Base-by-base conservation (phyloP, 257 asterid genomes). In the Nicotiana sylvestris region DNA sequence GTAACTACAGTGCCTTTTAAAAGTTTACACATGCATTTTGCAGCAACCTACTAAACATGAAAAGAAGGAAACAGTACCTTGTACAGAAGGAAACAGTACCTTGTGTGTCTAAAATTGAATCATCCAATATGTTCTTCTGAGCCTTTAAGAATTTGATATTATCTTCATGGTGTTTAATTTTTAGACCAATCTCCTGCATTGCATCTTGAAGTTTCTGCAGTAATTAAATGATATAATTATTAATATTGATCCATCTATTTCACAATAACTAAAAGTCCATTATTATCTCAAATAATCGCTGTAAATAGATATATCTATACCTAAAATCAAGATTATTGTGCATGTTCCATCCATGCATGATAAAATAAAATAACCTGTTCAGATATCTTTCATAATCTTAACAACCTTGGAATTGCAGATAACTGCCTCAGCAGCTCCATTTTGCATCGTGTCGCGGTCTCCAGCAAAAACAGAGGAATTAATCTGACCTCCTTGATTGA, bases 161-260 rank as follows among this genome's bases (percentile, higher is more conserved):
- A 53, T 85, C 95, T 85, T 92, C 97, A 17, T 91, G 87, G 53
- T 95, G 97, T 86, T 92, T 94, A n/a, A 95, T 85, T 80, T 85
- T 86, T 55, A 72, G 84, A 83, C 93, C 98, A 67, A 88, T 76
- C 88, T 86, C 90, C 76, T 85, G 83, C 43, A 93, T 58, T 51
- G 90, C 92, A 82, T 93, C 93, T 87, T 93, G 87, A 85, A 91
- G 86, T 85, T 91, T 87, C 97, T 92, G 90, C 92, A 85, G 82
- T 77, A 83, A 61, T 58, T 39, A 16, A 53, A 30, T 80, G 32
- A 66, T 21, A 6, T n/a, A 39, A 15, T 21, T 16, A 46, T 60
- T n/a, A 33, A 61, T 61, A 58, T 35, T 35, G 74, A 66, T 9
- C 18, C 70, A 32, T 78, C 11, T 18, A 78, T 43, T 77, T 35